Base-by-base conservation (phyloP, 805 yeast species). In the Barnettozyma populi region DNA sequence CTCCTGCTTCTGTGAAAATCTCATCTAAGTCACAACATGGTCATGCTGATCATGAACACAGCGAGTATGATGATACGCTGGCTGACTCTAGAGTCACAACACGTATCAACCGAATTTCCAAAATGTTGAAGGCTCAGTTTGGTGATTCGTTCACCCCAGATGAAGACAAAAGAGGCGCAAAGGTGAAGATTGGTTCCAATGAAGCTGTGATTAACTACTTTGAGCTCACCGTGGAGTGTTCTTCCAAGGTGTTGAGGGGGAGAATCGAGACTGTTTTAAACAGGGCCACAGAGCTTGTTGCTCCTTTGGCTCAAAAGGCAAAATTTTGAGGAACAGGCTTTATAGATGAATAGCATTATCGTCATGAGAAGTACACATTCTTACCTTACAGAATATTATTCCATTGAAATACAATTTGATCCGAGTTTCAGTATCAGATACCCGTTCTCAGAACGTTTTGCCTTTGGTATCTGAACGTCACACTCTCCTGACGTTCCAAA, bases 1-100 rank as follows among this genome's bases (percentile, higher is more conserved):
- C 96, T 0, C 97, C 97, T 10, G 95, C 97, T 2, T 88, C 97
- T 7, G 96, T 94, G 25, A 94, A 92, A 62, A 65, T 89, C 53
- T 81, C 96, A 13, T 81, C 95, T 6, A 75, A 75, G 46, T 53
- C 72, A 2, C 82, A 85, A 2, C 82, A 85, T 53, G 52, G 60
- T 1, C 85, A 81, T 61, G 61, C 55, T 5, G 72, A 68, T 49
- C 48, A 51, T 9, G 68, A 46, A 9, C 10, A 36, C 7, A 35
- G 36, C 13, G 16, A 27, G n/a, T 35, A 43, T 23, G 47, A 45
- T 3, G 52, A 57, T 8, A 44, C 52, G 5, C 64, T 70, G 56
- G 60, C 67, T 2, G 69, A 71, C 36, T 64, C 64, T n/a, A 50
- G 66, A 13, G 55, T 65, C 10, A 51, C 56, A 16, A 69, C 68